Base-by-base conservation (phyloP, 2,329 filamentous ascomycete species). In the Trichoderma pleuroti region DNA sequence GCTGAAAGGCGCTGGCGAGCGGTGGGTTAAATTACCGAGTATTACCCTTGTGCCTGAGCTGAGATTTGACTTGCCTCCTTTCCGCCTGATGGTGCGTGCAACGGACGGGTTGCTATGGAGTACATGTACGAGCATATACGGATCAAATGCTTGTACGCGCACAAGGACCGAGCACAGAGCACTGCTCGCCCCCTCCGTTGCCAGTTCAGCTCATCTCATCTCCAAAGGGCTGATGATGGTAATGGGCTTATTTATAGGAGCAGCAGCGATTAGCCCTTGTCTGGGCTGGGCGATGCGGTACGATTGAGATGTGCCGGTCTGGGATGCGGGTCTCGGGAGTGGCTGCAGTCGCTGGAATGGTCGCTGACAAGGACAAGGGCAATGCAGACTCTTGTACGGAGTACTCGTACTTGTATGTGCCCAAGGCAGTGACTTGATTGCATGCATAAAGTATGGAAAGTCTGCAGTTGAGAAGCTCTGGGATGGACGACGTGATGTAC, bases 321-420 rank as follows among this genome's bases (percentile, higher is more conserved):
- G 56, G 56, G 56, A 68, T 68, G 65, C 39, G 65, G 65, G 65
- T 68, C 65, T 66, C 65, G 65, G 65, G 52, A 68, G 56, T 68
- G 65, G 65, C 65, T 68, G 65, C 54, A 49, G 64, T 59, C 36
- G 64, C 28, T 39, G 52, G 49, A 59, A 52, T 34, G 30, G 30
- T 30, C 26, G 18, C 52, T 36, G 64, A 68, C 65, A 60, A 59
- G 54, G 34, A 56, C 46, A 66, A 66, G 63, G 63, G 46, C 46
- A 66, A 56, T 66, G 34, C 42, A 49, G 60, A 63, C 54, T 59
- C 28, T 57, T 42, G n/a, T n/a, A n/a, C n/a, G n/a, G n/a, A n/a
- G n/a, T n/a, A n/a, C n/a, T n/a, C n/a, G n/a, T n/a, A n/a, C 36
- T 18, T 2, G 0, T 42, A 42, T 57, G 28, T 34, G 54, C 52